phyloP scores from a whole-genome alignment of 305 asterid genomes.

The Fraxinus xanthoxyloides region DNA sequence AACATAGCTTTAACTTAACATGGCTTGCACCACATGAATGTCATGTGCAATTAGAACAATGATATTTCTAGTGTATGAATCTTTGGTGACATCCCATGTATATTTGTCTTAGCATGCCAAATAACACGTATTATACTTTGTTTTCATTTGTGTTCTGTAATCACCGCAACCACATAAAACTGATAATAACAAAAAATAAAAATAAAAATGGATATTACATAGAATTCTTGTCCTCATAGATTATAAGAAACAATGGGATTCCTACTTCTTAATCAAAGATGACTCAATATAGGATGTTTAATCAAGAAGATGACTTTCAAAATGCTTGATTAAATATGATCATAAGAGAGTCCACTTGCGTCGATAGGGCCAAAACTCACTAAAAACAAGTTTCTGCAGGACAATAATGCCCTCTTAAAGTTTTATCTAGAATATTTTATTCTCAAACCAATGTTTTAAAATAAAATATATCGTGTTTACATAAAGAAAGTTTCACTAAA shows the following conservation, averaged over 20 bases:
- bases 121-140: slow-evolving; percentile 29
- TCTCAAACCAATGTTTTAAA: neutral
- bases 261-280: slow-evolving; percentile 26
- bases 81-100: slow-evolving; percentile 37
- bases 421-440: neutral
- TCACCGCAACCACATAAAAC: slow-evolving; percentile 23
- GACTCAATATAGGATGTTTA: slow-evolving; percentile 24
- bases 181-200: slow-evolving; percentile 13
- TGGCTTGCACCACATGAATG: slow-evolving; percentile 50
- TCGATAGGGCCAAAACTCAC: slow-evolving; percentile 28
- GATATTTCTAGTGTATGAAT: slow-evolving; percentile 41
- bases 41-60: slow-evolving; percentile 32
- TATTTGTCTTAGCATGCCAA: slow-evolving; percentile 28
- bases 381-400: slow-evolving; percentile 19
- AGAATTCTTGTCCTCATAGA: slow-evolving; percentile 22
- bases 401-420: slow-evolving; percentile 24
- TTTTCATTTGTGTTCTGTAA: slow-evolving; percentile 29
- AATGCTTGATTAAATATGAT: slow-evolving; percentile 26
- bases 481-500: neutral
- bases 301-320: neutral
- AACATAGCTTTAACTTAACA: slow-evolving; percentile 5
- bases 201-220: neutral
- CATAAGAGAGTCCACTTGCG: slow-evolving; percentile 31
- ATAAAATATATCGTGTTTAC: neutral
- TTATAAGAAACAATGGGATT: slow-evolving; percentile 28